Percentiles rank a stretch among this genome's conserved stretches.
These are phyloP conservation scores for Fraxinus baroniana DNA, from an alignment of 305 asterid species.

Conservation along the genomic window DNA sequence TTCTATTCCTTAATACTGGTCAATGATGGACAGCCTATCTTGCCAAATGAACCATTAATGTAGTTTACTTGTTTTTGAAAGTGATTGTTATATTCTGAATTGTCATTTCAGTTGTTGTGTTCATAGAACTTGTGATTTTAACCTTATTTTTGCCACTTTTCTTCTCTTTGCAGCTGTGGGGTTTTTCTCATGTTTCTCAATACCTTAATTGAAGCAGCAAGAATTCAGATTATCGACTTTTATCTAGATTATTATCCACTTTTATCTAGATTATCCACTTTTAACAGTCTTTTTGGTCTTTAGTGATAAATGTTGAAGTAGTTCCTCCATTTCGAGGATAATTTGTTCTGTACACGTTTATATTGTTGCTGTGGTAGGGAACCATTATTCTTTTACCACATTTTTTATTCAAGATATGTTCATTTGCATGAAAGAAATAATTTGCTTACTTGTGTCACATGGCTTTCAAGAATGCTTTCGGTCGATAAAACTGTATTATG, in stretches of 20 bases:
- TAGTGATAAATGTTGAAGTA: constrained; percentile 8
- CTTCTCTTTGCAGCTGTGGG: constrained; percentile 77
- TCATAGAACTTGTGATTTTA: not conserved
- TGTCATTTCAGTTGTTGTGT: not conserved
- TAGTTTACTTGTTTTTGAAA: not conserved
- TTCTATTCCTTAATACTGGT: not conserved
- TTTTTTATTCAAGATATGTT: not conserved
- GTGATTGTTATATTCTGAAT: not conserved
- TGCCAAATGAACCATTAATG: not conserved
- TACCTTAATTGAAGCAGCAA: constrained; percentile 42
- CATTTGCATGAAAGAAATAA: not conserved
- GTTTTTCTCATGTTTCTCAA: constrained; percentile 73
- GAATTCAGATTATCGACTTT: constrained; percentile 23
- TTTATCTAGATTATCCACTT: constrained; percentile 25
- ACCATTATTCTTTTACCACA: not conserved
- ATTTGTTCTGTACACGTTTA: not conserved
- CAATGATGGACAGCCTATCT: not conserved
- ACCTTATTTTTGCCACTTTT: not conserved
- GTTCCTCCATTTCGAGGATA: not conserved
- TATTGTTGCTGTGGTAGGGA: not conserved
- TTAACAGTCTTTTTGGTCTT: constrained; percentile 21
- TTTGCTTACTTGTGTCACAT: not conserved
- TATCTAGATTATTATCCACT: not conserved
- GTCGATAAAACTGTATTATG: not conserved
- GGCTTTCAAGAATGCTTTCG: not conserved